Evolutionary conservation across 768 basidiomycete genomes (phyloP).

Genomic region (Xerocomellus amylosporus): DNA sequence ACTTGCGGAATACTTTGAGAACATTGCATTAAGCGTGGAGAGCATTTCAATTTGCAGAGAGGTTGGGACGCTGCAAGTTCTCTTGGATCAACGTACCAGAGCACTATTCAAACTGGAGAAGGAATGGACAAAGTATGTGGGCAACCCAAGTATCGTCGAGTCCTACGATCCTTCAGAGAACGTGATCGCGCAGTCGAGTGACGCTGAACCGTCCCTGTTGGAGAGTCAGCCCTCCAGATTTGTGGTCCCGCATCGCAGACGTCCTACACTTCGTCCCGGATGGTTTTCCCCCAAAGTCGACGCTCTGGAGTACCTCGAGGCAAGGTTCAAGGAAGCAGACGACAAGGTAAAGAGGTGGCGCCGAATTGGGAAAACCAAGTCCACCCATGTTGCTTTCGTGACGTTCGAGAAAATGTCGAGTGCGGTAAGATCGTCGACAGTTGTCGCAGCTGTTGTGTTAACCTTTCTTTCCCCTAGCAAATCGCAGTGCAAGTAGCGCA

Average conservation of each 20-base stretch:
- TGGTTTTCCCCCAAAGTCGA: constrained; percentile 82
- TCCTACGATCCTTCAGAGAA: constrained; percentile 72
- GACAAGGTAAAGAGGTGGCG: constrained; percentile 77
- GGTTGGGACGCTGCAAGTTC: constrained; percentile 63
- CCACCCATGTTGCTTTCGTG: constrained; percentile 87
- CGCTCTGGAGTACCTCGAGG: constrained; percentile 84
- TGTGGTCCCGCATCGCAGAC: constrained; percentile 68
- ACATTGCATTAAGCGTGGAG: constrained; percentile 83
- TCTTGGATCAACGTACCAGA: constrained; percentile 78
- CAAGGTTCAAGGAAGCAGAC: constrained; percentile 75
- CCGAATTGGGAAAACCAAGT: constrained; percentile 67
- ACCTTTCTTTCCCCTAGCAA: constrained; percentile 52
- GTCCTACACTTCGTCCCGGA: constrained; percentile 72
- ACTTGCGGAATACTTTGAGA: constrained; percentile 91
- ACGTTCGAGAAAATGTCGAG: constrained; percentile 96
- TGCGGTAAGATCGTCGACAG: constrained; percentile 53
- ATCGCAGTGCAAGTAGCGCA: constrained; percentile 84
- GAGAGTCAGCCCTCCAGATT: constrained; percentile 55
- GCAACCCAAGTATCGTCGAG: constrained; percentile 86
- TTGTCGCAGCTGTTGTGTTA: not conserved
- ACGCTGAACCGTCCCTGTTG: constrained; percentile 51
- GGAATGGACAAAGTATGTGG: constrained; percentile 89
- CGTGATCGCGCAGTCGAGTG: constrained; percentile 42
- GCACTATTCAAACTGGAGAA: constrained; percentile 76
- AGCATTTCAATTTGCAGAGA: constrained; percentile 89